Percentiles rank a stretch among this genome's conserved stretches.
Evolutionary conservation across 2,329 filamentous ascomycete genomes (phyloP).

Genomic region (Talaromyces sp.): DNA sequence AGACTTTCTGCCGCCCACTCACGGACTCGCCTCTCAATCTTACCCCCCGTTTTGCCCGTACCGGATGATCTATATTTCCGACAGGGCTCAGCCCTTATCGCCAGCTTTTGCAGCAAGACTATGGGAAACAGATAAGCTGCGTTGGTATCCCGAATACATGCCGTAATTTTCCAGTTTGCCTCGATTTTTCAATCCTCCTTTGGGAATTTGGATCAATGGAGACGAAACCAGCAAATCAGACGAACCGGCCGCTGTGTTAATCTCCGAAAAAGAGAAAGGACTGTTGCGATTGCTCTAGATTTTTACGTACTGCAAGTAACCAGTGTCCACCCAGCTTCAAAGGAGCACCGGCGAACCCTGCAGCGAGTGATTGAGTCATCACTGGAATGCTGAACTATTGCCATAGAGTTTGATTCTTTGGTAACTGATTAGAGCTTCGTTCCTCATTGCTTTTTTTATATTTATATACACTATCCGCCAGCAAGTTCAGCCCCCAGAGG

Average conservation of each 20-base stretch:
- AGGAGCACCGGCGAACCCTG: neutral
- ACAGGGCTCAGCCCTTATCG: slow-evolving; percentile 19
- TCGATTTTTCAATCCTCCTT: neutral
- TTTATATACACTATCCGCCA: too few species aligned
- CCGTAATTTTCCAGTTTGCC: neutral
- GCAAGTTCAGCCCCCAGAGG: neutral
- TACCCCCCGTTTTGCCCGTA: slow-evolving; percentile 23
- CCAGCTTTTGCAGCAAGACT: too few species aligned
- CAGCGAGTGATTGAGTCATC: neutral
- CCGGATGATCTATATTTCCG: slow-evolving; percentile 27
- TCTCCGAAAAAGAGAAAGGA: neutral
- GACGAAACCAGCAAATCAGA: neutral
- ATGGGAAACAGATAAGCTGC: neutral
- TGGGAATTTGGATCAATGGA: neutral
- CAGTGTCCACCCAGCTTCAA: slow-evolving; percentile 2
- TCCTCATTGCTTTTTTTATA: neutral
- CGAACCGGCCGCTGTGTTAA: neutral
- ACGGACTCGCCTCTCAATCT: slow-evolving; percentile 16
- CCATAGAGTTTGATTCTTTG: neutral
- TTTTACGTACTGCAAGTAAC: neutral
- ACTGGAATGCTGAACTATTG: neutral
- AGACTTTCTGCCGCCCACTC: slow-evolving; percentile 9
- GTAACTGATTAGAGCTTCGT: neutral
- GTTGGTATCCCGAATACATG: slow-evolving; percentile 4
- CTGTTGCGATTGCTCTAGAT: neutral